These are phyloP conservation scores for Xerophyta viscosa DNA, from an alignment of 106 monocot species.

Conservation along the genomic window DNA sequence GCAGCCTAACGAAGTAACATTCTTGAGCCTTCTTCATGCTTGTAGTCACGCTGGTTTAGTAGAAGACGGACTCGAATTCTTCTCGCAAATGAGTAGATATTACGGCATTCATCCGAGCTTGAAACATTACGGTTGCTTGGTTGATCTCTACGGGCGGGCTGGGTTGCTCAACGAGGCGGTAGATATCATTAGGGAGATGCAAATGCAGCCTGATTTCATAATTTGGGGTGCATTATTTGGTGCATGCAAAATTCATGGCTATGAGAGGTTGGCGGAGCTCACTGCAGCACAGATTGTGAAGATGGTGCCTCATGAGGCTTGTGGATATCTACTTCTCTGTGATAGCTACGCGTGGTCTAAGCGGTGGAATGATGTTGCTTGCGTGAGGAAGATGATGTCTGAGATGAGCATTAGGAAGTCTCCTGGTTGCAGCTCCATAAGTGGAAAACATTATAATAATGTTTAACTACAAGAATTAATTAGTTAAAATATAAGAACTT, in stretches of 20 bases:
- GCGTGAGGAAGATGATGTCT: constrained; percentile 19
- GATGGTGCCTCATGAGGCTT: constrained; percentile 7
- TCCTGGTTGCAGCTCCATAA: constrained; percentile 18
- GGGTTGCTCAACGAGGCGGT: constrained; percentile 23
- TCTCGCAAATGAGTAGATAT: constrained; percentile 8
- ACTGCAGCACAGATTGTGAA: constrained; percentile 13
- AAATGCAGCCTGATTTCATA: constrained; percentile 21
- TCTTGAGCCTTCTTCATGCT: constrained; percentile 16
- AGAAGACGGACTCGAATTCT: constrained; percentile 15
- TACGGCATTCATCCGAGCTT: constrained; percentile 20
- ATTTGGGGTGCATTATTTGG: constrained; percentile 30
- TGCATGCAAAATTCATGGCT: constrained; percentile 15
- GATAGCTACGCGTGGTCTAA: constrained; percentile 10
- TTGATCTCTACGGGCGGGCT: constrained; percentile 30
- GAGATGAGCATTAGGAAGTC: constrained; percentile 25
- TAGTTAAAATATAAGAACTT: no score
- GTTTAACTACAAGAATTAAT: no score
- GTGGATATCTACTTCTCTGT: constrained; percentile 17
- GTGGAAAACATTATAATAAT: neutral
- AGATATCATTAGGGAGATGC: constrained; percentile 18
- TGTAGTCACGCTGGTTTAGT: constrained; percentile 27
- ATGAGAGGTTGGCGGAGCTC: constrained; percentile 1
- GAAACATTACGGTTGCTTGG: constrained; percentile 35
- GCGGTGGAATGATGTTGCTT: constrained; percentile 19
- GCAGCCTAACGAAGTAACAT: constrained; percentile 21